Percentiles rank a stretch among this genome's conserved stretches.
Evolutionary conservation across 1,284 basidiomycete genomes (phyloP).

Genomic region (Apiotrichum siamense): DNA sequence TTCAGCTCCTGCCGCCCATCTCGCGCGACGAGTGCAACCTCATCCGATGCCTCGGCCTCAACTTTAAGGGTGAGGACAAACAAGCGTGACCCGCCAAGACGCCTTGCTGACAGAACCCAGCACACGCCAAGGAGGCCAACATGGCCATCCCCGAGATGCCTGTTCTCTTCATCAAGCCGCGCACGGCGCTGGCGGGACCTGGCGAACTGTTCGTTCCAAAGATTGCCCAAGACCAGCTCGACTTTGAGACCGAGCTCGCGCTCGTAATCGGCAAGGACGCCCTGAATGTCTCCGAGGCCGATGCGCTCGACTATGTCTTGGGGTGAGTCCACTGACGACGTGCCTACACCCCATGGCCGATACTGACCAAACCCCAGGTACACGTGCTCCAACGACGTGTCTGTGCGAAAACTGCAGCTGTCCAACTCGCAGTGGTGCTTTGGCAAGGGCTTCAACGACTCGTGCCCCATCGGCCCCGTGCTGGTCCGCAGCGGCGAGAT

Average conservation of each 20-base stretch:
- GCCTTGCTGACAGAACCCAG: too few species aligned
- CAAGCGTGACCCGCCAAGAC: too few species aligned
- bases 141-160: constrained; percentile 38
- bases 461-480: constrained; percentile 47
- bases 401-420: constrained; percentile 34
- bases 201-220: constrained; percentile 47
- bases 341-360: too few species aligned
- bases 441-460: constrained; percentile 45
- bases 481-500: constrained; percentile 25
- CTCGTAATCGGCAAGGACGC: constrained; percentile 50
- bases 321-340: too few species aligned
- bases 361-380: too few species aligned
- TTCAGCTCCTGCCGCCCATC: constrained; percentile 26
- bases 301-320: constrained; percentile 51
- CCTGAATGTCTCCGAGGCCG: constrained; percentile 50
- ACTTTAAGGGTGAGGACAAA: constrained; percentile 38
- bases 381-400: constrained; percentile 53
- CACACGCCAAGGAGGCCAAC: constrained; percentile 14
- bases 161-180: constrained; percentile 49
- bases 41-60: constrained; percentile 42
- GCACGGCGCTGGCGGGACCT: constrained; percentile 48
- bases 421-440: constrained; percentile 47
- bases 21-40: constrained; percentile 30
- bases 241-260: constrained; percentile 52
- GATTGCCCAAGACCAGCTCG: constrained; percentile 48